Conservation (phyloP, 1,284 basidiomycete genomes). For the Inonotus obliquus region DNA sequence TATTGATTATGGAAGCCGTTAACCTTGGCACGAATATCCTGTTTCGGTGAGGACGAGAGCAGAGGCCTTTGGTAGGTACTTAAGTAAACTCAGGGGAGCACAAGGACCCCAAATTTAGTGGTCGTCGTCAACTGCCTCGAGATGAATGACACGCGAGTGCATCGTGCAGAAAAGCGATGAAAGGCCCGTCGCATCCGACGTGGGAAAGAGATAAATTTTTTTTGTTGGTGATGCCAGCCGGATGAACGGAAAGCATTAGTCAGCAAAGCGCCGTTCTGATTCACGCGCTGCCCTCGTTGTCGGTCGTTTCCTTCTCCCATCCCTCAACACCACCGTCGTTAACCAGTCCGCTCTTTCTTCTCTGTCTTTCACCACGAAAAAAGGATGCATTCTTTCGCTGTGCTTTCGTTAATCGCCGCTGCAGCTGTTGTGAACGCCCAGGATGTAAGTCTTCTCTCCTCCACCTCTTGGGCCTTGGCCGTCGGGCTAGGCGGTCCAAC, state of each 20-base stretch:
- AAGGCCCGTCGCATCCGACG: not conserved
- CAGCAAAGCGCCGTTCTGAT: not conserved
- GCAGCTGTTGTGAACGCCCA: slow-evolving; percentile 41
- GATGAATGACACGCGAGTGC: too few relatives aligned
- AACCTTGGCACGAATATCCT: too few relatives aligned
- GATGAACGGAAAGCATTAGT: not conserved
- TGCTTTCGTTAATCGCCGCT: slow-evolving; percentile 42
- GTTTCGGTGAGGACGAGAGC: too few relatives aligned
- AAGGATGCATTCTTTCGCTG: slow-evolving; percentile 46
- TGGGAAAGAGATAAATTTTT: not conserved
- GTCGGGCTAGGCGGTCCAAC: not conserved
- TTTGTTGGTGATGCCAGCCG: not conserved
- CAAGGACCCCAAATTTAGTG: too few relatives aligned
- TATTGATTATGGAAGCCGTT: too few relatives aligned
- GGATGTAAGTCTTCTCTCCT: slow-evolving; percentile 27
- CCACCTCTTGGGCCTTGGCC: slow-evolving; percentile 13
- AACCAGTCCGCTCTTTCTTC: slow-evolving; percentile 16
- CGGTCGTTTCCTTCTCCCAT: not conserved
- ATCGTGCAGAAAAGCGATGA: not conserved
- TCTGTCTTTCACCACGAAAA: slow-evolving; percentile 7
- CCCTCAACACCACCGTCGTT: not conserved
- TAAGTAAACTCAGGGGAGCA: too few relatives aligned
- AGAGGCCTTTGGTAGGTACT: too few relatives aligned
- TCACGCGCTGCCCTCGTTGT: not conserved
- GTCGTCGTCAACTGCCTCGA: too few relatives aligned